Evolutionary conservation across 73 alveolate species (phyloP).

Genomic region (Tetrahymena thermophila): DNA sequence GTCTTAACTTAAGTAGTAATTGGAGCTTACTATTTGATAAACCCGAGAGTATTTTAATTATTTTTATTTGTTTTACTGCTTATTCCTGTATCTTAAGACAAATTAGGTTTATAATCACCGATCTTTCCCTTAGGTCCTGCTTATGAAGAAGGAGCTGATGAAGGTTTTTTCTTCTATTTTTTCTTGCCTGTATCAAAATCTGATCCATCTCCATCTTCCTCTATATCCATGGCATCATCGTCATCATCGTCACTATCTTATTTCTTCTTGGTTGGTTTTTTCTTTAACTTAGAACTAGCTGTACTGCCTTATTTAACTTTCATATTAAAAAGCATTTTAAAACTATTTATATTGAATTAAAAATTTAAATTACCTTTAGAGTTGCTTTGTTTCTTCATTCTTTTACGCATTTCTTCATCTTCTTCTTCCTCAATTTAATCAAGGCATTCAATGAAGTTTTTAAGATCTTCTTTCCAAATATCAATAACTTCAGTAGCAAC

Average conservation of each 20-base stretch:
- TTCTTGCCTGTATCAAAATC: neutral
- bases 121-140: neutral
- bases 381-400: neutral
- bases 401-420: neutral
- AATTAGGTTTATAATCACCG: neutral
- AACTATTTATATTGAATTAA: neutral
- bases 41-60: neutral
- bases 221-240: neutral
- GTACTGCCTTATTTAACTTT: neutral
- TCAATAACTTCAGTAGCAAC: neutral
- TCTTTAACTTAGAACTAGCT: neutral
- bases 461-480: neutral
- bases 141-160: neutral
- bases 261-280: neutral
- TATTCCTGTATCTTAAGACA: neutral
- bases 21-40: neutral
- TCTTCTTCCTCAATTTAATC: neutral
- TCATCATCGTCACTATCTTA: neutral
- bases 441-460: neutral
- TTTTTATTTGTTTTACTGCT: neutral
- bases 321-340: neutral
- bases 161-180: neutral
- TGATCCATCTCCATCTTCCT: neutral
- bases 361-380: neutral
- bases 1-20: neutral